Evolutionary conservation across 1,284 basidiomycete genomes (phyloP).

Genomic region (Hemileia vastatrix): DNA sequence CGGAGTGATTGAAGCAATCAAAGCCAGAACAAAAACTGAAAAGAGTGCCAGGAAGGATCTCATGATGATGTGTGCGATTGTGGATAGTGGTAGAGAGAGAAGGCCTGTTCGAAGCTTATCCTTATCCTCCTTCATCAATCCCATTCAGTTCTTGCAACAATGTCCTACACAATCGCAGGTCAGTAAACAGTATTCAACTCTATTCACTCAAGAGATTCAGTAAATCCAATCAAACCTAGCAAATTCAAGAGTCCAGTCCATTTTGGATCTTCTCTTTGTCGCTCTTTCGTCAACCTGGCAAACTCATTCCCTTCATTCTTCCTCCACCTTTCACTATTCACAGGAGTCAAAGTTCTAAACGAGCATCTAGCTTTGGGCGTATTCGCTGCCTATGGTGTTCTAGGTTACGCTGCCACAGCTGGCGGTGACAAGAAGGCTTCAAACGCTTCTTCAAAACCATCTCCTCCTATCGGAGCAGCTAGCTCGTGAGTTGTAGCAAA

Average conservation of each 20-base stretch:
- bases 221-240: too few relatives aligned
- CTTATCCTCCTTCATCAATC: too few relatives aligned
- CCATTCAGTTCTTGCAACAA: too few relatives aligned
- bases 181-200: too few relatives aligned
- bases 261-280: neutral
- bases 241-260: neutral
- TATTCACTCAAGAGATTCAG: too few relatives aligned
- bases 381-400: slow-evolving; percentile 18
- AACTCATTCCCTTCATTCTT: neutral
- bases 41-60: too few relatives aligned
- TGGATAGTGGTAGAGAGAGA: too few relatives aligned
- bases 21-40: too few relatives aligned
- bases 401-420: slow-evolving; percentile 8
- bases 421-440: slow-evolving; percentile 26
- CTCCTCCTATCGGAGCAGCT: slow-evolving; percentile 33
- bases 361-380: slow-evolving; percentile 39
- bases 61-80: too few relatives aligned
- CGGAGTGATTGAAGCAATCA: too few relatives aligned
- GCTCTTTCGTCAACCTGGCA: neutral
- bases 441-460: slow-evolving; percentile 19
- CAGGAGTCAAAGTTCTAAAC: slow-evolving; percentile 38
- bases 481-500: slow-evolving; percentile 32
- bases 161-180: too few relatives aligned
- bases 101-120: too few relatives aligned
- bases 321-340: neutral